These are phyloP conservation scores for Camellia sinensis DNA, from an alignment of 148 eudicot species.

Conservation along the genomic window DNA sequence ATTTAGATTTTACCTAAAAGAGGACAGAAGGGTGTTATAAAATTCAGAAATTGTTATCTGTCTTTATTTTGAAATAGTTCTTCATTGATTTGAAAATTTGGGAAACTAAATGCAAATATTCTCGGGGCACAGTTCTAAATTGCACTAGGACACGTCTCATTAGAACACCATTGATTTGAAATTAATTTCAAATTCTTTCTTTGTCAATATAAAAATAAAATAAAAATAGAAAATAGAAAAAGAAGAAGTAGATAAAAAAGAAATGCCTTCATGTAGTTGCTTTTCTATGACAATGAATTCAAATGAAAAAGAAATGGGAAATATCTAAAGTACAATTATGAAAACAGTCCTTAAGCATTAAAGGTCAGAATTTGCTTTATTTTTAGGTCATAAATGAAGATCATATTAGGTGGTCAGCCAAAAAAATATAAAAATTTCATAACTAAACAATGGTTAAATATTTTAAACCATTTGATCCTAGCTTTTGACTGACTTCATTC, in stretches of 20 bases:
- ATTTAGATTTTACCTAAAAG: neutral
- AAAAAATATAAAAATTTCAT: neutral
- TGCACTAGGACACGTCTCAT: too few species aligned
- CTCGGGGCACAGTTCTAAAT: too few species aligned
- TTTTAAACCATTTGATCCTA: neutral
- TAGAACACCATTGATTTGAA: neutral
- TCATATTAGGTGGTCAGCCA: neutral
- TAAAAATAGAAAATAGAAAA: too few species aligned
- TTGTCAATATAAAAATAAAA: neutral
- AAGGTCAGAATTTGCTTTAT: neutral
- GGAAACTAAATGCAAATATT: too few species aligned
- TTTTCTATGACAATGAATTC: neutral
- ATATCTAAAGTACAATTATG: neutral
- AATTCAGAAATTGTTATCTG: neutral
- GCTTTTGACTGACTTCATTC: neutral
- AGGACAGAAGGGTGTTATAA: neutral
- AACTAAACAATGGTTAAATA: neutral
- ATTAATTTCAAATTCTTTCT: neutral
- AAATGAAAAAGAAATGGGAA: neutral
- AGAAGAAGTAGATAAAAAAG: neutral
- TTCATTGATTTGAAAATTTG: neutral
- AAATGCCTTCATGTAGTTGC: neutral
- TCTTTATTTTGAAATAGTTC: neutral
- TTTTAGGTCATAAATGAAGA: neutral
- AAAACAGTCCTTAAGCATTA: neutral